Percentiles rank a stretch among this genome's conserved stretches.
These are phyloP conservation scores for Termitomyces titanicus DNA, from an alignment of 768 basidiomycete species.

Conservation along the genomic window DNA sequence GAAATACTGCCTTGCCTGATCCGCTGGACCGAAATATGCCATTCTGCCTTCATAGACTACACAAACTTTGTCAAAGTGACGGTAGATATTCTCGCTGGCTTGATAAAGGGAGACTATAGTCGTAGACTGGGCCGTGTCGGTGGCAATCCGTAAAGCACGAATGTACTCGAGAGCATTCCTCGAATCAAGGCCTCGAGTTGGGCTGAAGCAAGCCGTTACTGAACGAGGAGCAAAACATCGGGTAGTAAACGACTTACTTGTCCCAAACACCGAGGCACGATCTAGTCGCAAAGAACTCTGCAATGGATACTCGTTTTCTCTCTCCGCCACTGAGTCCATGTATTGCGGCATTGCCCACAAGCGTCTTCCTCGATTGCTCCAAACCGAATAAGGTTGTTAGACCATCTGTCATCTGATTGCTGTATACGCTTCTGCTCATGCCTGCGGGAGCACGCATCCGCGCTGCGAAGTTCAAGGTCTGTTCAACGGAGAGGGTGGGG, in stretches of 20 bases:
- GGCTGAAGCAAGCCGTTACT: constrained; percentile 32
- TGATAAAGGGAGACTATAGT: constrained; percentile 85
- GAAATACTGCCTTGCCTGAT: constrained; percentile 58
- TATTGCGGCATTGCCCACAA: constrained; percentile 60
- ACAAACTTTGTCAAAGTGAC: too few species aligned
- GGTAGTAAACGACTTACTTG: constrained; percentile 11
- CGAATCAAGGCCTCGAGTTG: constrained; percentile 62
- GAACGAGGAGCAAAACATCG: background rate
- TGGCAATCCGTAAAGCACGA: constrained; percentile 58
- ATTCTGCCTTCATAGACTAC: constrained; percentile 70
- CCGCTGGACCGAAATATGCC: constrained; percentile 71
- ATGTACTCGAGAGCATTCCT: constrained; percentile 74
- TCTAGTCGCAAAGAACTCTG: constrained; percentile 58
- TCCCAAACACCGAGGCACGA: constrained; percentile 45
- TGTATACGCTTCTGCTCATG: constrained; percentile 38
- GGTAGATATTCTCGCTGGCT: too few species aligned
- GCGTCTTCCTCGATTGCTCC: constrained; percentile 60
- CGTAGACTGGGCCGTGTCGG: constrained; percentile 49
- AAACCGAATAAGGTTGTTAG: constrained; percentile 74
- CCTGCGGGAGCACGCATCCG: constrained; percentile 66
- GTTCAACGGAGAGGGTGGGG: constrained; percentile 73
- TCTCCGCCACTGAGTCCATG: constrained; percentile 57
- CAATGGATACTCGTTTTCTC: constrained; percentile 57
- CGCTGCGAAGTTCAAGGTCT: constrained; percentile 69
- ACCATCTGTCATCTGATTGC: constrained; percentile 46